phyloP scores from a whole-genome alignment of 257 asterid genomes.

The Mitragyna speciosa region DNA sequence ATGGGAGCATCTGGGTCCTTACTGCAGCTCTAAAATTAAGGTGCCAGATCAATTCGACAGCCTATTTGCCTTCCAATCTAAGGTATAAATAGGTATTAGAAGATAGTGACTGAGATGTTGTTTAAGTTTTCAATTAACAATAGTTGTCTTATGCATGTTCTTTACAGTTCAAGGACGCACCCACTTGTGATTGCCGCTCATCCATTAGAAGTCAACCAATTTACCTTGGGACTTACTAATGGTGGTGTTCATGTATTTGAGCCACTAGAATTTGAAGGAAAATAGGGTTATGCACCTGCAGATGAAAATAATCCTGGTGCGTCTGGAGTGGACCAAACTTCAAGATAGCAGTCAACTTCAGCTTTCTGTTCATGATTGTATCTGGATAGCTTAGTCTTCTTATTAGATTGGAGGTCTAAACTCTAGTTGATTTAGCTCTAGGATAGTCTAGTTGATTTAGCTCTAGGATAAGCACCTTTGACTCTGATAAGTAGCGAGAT shows the following conservation, averaged over 20 bases:
- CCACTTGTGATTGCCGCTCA: not conserved
- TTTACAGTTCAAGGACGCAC: slow-evolving; percentile 34
- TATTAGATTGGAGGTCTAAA: not conserved
- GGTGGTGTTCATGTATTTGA: slow-evolving; percentile 68
- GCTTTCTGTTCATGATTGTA: not conserved
- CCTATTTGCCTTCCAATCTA: slow-evolving; percentile 52
- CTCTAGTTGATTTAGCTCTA: not conserved
- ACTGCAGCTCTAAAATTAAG: slow-evolving; percentile 41
- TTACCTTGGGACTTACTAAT: slow-evolving; percentile 64
- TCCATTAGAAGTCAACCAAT: slow-evolving; percentile 37
- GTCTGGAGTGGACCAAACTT: slow-evolving; percentile 33
- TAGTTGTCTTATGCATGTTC: not conserved
- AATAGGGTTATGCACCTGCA: slow-evolving; percentile 53
- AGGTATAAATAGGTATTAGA: slow-evolving; percentile 30
- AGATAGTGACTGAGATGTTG: not conserved
- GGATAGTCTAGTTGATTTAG: too few species aligned
- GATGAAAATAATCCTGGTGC: slow-evolving; percentile 37
- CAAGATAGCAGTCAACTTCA: not conserved
- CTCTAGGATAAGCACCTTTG: not conserved
- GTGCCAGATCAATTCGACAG: slow-evolving; percentile 51
- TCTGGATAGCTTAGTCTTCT: not conserved
- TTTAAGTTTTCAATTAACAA: not conserved
- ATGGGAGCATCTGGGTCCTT: slow-evolving; percentile 50
- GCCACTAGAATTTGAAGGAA: slow-evolving; percentile 53
- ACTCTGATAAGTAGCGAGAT: not conserved